These are phyloP conservation scores for Ceratocystis eucalypticola DNA, from an alignment of 2,329 filamentous ascomycete species.

Conservation along the genomic window DNA sequence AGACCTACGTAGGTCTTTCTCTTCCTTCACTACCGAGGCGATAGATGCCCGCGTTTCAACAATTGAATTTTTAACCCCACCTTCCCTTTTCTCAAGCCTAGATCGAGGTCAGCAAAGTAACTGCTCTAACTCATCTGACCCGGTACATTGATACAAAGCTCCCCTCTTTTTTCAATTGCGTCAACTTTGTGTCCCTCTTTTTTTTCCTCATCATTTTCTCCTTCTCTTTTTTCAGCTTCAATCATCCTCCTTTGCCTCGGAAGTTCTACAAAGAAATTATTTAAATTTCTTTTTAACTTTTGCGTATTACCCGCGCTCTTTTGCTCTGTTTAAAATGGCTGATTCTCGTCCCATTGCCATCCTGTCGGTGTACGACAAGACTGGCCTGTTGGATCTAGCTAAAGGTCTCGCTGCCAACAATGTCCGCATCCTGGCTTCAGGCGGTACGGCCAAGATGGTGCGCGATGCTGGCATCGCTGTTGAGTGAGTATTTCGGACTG, in stretches of 20 bases:
- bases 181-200: constrained; percentile 7
- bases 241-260: constrained; percentile 16
- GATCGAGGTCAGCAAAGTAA: background rate
- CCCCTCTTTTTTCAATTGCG: background rate
- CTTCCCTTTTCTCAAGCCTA: background rate
- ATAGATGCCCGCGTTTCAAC: background rate
- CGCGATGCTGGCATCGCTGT: constrained; percentile 91
- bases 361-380: constrained; percentile 98
- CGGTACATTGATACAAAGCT: background rate
- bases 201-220: background rate
- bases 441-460: constrained; percentile 91
- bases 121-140: background rate
- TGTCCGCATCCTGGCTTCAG: constrained; percentile 85
- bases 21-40: background rate
- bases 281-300: background rate
- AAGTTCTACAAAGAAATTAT: constrained; percentile 12
- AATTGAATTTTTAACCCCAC: constrained; percentile 18
- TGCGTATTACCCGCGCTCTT: background rate
- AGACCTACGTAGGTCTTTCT: background rate
- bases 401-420: constrained; percentile 81
- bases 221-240: constrained; percentile 15
- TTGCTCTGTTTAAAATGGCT: constrained; percentile 26
- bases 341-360: constrained; percentile 58
- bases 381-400: constrained; percentile 78
- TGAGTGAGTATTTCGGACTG: constrained; percentile 50